Evolutionary conservation across 2,329 filamentous ascomycete species (phyloP), one percentile per base, ranked within the genome.

Genomic region (Aspergillus sp.): DNA sequence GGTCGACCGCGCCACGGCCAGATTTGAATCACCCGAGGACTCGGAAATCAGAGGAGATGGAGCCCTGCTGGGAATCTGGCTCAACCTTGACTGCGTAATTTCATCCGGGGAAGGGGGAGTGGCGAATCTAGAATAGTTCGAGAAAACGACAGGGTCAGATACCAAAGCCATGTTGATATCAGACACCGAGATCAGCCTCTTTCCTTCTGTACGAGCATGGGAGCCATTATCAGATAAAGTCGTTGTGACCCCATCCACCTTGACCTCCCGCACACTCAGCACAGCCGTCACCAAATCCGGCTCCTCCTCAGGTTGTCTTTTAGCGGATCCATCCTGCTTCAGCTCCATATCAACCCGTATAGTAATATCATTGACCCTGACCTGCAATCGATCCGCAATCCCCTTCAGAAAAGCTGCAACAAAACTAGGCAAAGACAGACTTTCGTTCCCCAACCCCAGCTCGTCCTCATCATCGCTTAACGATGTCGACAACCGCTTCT

Each of bases 341-440:
- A 72, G 55, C 41, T 75, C 70, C 54, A 77, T 71, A 44, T 77
- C 74, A n/a, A 82, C 57, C 45, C 72, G 71, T 46, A 82, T 57
- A 27, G 73, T 67, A 42, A 83, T 69, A 52, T 81, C 69, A 41
- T 68, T 73, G 33, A 83, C 66, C 17, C 68, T 72, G 32, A 84
- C 64, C 53, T 79, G 74, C 44, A 83, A 64, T 27, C 80, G 73
- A 58, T 83, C 79, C 41, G 74, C 65, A 17, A 83, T 72, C 9
- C 80, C 79, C 58, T 80, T 77, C 15, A 84, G 60, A 46, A 82
- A 80, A n/a, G 69, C 76, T 15, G 78, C 74, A 39, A 84, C 61
- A 49, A 83, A 81, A n/a, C 69, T 72, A 19, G 81, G 81, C 13
- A 84, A 63, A 4, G 77, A 78, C 10, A 81, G 61, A 2, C 73